phyloP scores from a whole-genome alignment of 106 monocot genomes.

The Phalaenopsis aphrodite region DNA sequence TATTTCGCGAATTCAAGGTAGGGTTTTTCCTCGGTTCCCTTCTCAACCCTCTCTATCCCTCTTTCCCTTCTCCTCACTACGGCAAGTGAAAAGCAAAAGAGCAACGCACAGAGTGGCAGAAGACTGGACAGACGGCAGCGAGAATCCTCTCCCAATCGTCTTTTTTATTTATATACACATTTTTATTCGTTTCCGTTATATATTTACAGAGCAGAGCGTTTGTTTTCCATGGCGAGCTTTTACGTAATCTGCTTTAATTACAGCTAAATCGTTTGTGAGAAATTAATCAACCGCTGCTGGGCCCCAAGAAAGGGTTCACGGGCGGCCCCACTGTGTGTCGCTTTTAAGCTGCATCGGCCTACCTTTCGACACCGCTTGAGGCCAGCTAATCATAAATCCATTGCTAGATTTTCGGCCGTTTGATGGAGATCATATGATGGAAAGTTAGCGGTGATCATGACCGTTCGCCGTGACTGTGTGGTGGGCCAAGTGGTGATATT shows the following conservation, averaged over 20 bases:
- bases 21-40: constrained; percentile 3
- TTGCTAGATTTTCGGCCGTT: not conserved
- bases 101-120: constrained; percentile 5
- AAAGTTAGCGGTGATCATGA: no score
- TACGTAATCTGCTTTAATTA: no score
- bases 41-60: not conserved
- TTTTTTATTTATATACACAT: not conserved
- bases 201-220: not conserved
- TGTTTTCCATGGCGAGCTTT: no score
- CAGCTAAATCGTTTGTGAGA: not conserved
- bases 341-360: not conserved
- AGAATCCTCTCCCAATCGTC: not conserved
- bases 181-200: not conserved
- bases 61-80: not conserved
- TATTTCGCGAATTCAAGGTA: constrained; percentile 3
- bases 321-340: not conserved
- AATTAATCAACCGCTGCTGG: not conserved
- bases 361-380: not conserved
- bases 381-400: not conserved
- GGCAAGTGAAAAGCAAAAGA: not conserved
- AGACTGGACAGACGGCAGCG: constrained; percentile 2
- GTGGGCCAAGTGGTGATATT: no score
- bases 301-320: not conserved
- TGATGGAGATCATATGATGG: not conserved
- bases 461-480: no score